phyloP scores from a whole-genome alignment of 106 monocot genomes.

The Apostasia ramifera region DNA sequence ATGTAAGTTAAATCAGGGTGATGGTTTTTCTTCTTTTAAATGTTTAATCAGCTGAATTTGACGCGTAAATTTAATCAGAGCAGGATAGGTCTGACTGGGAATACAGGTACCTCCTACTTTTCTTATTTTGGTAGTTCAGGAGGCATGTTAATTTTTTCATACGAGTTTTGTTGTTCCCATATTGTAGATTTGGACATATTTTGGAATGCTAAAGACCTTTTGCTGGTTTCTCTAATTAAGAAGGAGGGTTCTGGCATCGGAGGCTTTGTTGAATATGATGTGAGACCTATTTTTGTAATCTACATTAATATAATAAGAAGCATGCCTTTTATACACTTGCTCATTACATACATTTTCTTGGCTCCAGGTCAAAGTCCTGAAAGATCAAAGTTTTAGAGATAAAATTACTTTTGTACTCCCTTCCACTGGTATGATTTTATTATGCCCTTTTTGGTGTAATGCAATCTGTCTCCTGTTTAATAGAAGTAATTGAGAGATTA shows the following conservation, averaged over 20 bases:
- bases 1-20: not conserved
- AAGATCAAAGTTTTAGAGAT: conserved; percentile 42
- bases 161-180: not conserved
- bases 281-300: conserved; percentile 3
- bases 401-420: conserved; percentile 66
- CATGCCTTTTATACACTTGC: too few relatives aligned
- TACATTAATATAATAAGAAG: too few relatives aligned
- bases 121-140: too few relatives aligned
- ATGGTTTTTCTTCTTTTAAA: not conserved
- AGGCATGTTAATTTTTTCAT: not conserved
- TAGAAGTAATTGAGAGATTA: too few relatives aligned
- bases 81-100: conserved; percentile 51
- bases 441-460: not conserved
- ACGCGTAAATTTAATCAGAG: conserved; percentile 53
- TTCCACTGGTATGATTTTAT: conserved; percentile 52
- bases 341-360: conserved; percentile 4
- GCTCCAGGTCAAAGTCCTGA: conserved; percentile 57
- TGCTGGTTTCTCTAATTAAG: conserved; percentile 31
- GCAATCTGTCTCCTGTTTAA: not conserved
- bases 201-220: conserved; percentile 56
- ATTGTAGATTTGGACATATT: conserved; percentile 68
- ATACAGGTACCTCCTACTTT: conserved; percentile 46
- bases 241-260: conserved; percentile 38
- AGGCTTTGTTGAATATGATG: conserved; percentile 50
- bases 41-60: conserved; percentile 58